Evolutionary conservation across 495 filamentous ascomycete species (phyloP), one percentile per base, ranked within the genome.

Genomic region (Penicillium nucicola): DNA sequence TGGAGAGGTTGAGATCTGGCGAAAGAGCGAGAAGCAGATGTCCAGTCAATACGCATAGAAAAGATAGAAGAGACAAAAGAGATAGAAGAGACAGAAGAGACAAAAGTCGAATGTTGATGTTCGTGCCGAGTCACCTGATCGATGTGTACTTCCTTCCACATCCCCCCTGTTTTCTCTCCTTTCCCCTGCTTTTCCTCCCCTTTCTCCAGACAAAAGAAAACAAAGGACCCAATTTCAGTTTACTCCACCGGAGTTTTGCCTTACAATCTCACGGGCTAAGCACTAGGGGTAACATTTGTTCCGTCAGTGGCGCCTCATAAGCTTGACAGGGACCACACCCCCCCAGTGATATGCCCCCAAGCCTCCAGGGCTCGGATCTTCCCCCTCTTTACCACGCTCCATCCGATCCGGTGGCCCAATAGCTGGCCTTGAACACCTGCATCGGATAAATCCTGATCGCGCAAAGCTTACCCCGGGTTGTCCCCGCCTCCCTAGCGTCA

Each of bases 1-100:
- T 39, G 90, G 86, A 61, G 90, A 95, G 63, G 91, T 96, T 42
- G 90, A 95, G 75, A 93, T 96, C 75, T 96, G 90, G 90, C 45
- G 53, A 12, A 28, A 28, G 25, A 28, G 25, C 10, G 25, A 28
- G 7, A 28, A 28, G 25, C 25, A 28, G 25, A 28, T 28, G 1
- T 28, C 7, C 7, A 28, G 25, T 28, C 25, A 28, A 28, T 28
- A 28, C 25, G 10, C 25, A 9, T 28, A 28, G 25, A 28, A 28
- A 8, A 28, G 20, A 22, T 5, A 28, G 2, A 7, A 2, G 22
- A 23, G 22, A 23, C 22, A 23, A 1, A 23, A 5, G 22, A 23
- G 7, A 7, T 7, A 23, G n/a, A n/a, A n/a, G n/a, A n/a, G n/a
- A n/a, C n/a, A n/a, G n/a, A n/a, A n/a, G n/a, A n/a, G n/a, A n/a